Conservation (phyloP, 768 basidiomycete species). For the Scleroderma bovista region DNA sequence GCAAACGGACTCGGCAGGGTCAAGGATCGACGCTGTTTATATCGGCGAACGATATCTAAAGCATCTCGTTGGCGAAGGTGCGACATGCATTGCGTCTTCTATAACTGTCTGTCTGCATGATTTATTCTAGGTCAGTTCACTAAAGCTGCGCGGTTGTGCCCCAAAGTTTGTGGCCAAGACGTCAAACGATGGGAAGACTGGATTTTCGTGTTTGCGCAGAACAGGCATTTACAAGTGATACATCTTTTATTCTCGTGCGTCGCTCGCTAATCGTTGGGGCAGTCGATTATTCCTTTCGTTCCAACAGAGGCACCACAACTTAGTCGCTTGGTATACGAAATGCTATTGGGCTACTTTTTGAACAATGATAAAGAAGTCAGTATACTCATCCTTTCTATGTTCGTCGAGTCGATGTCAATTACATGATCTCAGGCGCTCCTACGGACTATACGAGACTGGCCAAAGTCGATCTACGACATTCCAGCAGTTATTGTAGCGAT, state of each 20-base stretch:
- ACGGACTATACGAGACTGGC: conserved; percentile 83
- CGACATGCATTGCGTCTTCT: conserved; percentile 10
- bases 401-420: not conserved
- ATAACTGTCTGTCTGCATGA: not conserved
- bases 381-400: not conserved
- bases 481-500: conserved; percentile 86
- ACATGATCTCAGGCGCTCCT: conserved; percentile 53
- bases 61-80: conserved; percentile 78
- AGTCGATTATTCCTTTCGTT: conserved; percentile 87
- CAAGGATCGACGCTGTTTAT: conserved; percentile 48
- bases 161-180: conserved; percentile 81
- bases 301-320: conserved; percentile 81
- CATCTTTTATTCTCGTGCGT: not conserved
- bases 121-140: conserved; percentile 48
- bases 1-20: conserved; percentile 28
- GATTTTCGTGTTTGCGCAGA: conserved; percentile 87
- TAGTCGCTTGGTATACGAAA: conserved; percentile 84
- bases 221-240: conserved; percentile 70
- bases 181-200: conserved; percentile 89
- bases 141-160: conserved; percentile 77
- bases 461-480: conserved; percentile 84
- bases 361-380: conserved; percentile 65
- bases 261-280: conserved; percentile 2
- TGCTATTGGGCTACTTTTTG: conserved; percentile 87
- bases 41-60: conserved; percentile 87